Conservation (phyloP, 2,329 filamentous ascomycete genomes). For the Fusarium domesticum region DNA sequence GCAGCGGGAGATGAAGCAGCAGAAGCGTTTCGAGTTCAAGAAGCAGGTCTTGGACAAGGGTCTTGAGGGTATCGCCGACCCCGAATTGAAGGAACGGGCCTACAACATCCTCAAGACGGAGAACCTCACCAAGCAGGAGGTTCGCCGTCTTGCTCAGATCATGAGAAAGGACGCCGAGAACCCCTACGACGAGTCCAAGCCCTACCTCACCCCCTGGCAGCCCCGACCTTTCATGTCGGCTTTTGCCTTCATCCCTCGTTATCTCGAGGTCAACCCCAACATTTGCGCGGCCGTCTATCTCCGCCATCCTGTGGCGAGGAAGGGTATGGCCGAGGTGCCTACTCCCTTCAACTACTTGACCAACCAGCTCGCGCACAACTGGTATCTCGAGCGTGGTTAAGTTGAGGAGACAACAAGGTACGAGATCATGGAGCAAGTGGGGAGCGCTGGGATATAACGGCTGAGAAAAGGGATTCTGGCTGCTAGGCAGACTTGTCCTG, state of each 20-base stretch:
- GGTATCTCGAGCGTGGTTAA: constrained; percentile 84
- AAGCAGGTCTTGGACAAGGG: constrained; percentile 35
- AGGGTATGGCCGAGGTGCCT: constrained; percentile 76
- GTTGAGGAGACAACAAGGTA: constrained; percentile 1
- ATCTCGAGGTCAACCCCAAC: constrained; percentile 96
- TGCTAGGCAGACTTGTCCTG: constrained; percentile 19
- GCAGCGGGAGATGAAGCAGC: constrained; percentile 16
- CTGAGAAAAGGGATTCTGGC: constrained; percentile 15
- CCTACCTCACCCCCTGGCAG: constrained; percentile 88
- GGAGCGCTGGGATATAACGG: constrained; percentile 10
- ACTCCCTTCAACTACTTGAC: constrained; percentile 71
- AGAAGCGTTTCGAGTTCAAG: constrained; percentile 27
- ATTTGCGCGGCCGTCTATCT: constrained; percentile 95
- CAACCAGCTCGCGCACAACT: constrained; percentile 84
- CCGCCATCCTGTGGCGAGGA: constrained; percentile 85
- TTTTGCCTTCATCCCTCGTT: constrained; percentile 92
- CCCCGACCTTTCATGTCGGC: constrained; percentile 83
- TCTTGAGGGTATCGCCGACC: constrained; percentile 33
- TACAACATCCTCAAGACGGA: constrained; percentile 34
- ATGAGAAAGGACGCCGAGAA: constrained; percentile 69
- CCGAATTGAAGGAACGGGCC: constrained; percentile 31
- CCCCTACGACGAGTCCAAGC: constrained; percentile 70
- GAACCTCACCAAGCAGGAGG: constrained; percentile 47
- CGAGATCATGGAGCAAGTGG: constrained; percentile 8
- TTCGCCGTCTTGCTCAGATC: constrained; percentile 51